phyloP scores from a whole-genome alignment of 2,329 filamentous ascomycete species.

The Colletotrichum tofieldiae region DNA sequence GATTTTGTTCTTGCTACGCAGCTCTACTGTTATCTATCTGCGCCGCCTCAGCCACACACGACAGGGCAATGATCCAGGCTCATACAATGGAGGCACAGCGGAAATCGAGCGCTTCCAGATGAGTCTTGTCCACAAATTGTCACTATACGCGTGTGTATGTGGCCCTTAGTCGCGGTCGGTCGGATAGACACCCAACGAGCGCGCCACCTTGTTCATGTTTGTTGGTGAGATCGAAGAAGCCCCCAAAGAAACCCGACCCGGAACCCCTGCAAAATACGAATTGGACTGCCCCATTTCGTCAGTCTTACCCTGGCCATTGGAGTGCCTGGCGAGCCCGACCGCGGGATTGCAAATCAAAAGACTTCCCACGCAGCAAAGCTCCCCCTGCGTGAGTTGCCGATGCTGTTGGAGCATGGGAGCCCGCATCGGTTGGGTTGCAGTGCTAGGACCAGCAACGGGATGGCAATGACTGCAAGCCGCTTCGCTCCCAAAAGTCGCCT shows the following conservation, averaged over 20 bases:
- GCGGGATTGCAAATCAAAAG: constrained; percentile 35
- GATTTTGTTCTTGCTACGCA: constrained; percentile 3
- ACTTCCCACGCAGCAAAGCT: constrained; percentile 4
- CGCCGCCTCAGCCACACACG: background rate
- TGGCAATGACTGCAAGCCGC: background rate
- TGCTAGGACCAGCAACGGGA: background rate
- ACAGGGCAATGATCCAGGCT: background rate
- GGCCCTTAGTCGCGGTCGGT: background rate
- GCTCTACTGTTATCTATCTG: constrained; percentile 27
- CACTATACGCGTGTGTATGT: constrained; percentile 20
- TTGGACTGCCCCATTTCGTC: constrained; percentile 15
- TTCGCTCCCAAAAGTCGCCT: background rate
- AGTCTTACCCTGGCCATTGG: constrained; percentile 18
- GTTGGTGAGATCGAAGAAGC: constrained; percentile 7
- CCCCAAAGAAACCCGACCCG: constrained; percentile 13
- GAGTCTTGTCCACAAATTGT: constrained; percentile 4
- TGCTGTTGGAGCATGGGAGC: background rate
- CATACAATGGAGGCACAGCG: constrained; percentile 16
- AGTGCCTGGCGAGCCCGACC: constrained; percentile 25
- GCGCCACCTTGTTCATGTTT: background rate
- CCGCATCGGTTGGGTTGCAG: background rate
- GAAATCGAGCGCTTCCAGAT: background rate
- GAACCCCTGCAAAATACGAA: constrained; percentile 13
- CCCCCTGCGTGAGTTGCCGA: constrained; percentile 8
- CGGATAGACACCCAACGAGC: background rate